These are phyloP conservation scores for Clathrus columnatus DNA, from an alignment of 768 basidiomycete species.

Conservation along the genomic window DNA sequence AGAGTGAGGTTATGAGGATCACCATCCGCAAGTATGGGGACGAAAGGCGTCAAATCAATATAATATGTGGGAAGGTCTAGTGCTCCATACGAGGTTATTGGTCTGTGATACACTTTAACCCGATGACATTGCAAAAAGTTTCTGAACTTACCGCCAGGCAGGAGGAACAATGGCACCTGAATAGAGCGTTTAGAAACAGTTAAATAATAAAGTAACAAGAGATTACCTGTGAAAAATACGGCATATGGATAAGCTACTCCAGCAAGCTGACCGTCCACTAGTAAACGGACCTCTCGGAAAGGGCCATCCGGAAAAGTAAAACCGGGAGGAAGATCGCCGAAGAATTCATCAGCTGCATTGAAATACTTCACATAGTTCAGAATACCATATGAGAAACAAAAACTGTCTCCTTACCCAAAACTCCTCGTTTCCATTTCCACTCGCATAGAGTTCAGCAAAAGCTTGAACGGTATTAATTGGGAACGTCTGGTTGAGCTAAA, in stretches of 20 bases:
- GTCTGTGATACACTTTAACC: constrained; percentile 27
- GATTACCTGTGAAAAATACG: constrained; percentile 56
- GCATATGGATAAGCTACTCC: constrained; percentile 51
- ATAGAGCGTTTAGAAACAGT: background rate
- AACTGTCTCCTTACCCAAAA: constrained; percentile 71
- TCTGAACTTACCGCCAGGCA: constrained; percentile 50
- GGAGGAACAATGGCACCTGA: constrained; percentile 48
- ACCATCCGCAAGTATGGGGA: constrained; percentile 59
- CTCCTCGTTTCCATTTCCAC: constrained; percentile 56
- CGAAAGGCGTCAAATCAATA: constrained; percentile 70
- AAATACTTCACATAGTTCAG: constrained; percentile 41
- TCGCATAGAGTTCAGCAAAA: constrained; percentile 66
- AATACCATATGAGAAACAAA: background rate
- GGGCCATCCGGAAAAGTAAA: constrained; percentile 43
- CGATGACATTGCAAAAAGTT: background rate
- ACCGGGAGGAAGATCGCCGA: constrained; percentile 43
- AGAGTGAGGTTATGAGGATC: constrained; percentile 62
- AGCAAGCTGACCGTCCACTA: constrained; percentile 48
- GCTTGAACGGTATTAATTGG: constrained; percentile 60
- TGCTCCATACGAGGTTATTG: constrained; percentile 69
- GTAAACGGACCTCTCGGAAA: constrained; percentile 53
- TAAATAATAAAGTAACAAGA: too few relatives aligned
- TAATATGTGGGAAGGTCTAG: constrained; percentile 72
- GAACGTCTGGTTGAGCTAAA: constrained; percentile 56
- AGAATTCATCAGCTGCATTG: constrained; percentile 54